These are phyloP conservation scores for Aspergillus melleus DNA, from an alignment of 2,329 filamentous ascomycete genomes.

Conservation along the genomic window DNA sequence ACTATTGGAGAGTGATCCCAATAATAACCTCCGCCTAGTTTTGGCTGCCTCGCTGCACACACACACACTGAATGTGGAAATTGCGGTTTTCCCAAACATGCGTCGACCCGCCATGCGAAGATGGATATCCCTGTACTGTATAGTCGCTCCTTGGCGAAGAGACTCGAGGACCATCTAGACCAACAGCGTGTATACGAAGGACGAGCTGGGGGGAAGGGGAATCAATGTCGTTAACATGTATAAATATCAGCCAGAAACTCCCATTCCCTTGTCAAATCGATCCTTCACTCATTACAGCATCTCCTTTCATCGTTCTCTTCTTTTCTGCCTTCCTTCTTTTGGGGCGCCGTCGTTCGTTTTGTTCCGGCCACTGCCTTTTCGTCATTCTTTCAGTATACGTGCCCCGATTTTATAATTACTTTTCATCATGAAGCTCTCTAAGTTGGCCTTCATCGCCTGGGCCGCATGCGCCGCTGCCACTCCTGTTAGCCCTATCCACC, in stretches of 20 bases:
- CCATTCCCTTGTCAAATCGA: background rate
- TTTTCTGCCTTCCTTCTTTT: background rate
- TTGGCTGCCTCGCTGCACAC: background rate
- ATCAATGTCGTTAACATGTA: background rate
- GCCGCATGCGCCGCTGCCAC: constrained; percentile 17
- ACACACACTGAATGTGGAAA: background rate
- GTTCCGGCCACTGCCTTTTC: background rate
- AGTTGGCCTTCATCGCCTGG: constrained; percentile 17
- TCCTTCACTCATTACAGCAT: constrained; percentile 1
- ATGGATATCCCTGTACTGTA: background rate
- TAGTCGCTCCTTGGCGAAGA: background rate
- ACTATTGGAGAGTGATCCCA: background rate
- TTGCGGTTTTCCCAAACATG: background rate
- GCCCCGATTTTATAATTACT: constrained; percentile 5
- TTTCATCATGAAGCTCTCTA: constrained; percentile 20
- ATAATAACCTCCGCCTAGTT: background rate
- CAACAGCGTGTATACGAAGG: background rate
- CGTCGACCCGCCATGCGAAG: background rate
- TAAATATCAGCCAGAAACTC: background rate
- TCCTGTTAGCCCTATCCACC: constrained; percentile 13
- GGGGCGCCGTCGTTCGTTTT: constrained; percentile 1
- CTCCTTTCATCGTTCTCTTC: background rate
- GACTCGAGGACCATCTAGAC: background rate
- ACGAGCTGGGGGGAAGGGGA: background rate
- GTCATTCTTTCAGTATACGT: background rate